Percentiles rank a stretch among this genome's conserved stretches.
These are phyloP conservation scores for Iberis amara DNA, from an alignment of 441 rosid genomes.

Conservation along the genomic window DNA sequence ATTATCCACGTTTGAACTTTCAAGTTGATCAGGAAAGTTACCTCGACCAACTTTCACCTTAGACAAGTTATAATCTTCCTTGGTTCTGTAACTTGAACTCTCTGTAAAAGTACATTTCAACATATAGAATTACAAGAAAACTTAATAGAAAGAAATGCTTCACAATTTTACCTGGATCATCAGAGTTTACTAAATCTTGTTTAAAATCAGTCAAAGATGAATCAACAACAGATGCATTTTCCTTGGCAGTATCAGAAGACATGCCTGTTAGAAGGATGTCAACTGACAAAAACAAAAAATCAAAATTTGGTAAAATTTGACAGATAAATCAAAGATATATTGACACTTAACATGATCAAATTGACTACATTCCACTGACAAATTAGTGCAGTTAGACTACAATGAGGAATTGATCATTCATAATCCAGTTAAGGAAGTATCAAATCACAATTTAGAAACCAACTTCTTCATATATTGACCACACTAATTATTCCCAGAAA, in stretches of 20 bases:
- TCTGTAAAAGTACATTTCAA: slow-evolving; percentile 35
- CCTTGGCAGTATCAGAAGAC: slow-evolving; percentile 82
- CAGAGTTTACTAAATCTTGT: slow-evolving; percentile 57
- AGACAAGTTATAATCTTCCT: slow-evolving; percentile 44
- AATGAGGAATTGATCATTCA: no score
- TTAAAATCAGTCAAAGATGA: slow-evolving; percentile 80
- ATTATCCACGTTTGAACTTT: slow-evolving; percentile 36
- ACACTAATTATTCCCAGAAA: no score
- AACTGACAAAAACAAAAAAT: not conserved
- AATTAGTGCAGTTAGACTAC: slow-evolving; percentile 9
- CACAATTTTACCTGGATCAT: slow-evolving; percentile 59
- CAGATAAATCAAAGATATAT: slow-evolving; percentile 1
- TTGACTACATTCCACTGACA: not conserved
- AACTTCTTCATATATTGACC: no score
- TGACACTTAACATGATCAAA: not conserved
- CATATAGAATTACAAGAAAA: slow-evolving; percentile 5
- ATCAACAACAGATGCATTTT: slow-evolving; percentile 83
- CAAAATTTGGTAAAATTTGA: not conserved
- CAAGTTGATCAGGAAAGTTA: slow-evolving; percentile 35
- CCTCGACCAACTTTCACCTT: slow-evolving; percentile 37
- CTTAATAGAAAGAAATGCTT: not conserved
- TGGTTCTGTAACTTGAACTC: slow-evolving; percentile 57
- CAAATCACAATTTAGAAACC: no score
- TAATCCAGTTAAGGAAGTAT: not conserved
- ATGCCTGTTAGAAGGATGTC: slow-evolving; percentile 32